Base-by-base conservation (phyloP, 139 green algal genomes). In the Tetradesmus obliquus region DNA sequence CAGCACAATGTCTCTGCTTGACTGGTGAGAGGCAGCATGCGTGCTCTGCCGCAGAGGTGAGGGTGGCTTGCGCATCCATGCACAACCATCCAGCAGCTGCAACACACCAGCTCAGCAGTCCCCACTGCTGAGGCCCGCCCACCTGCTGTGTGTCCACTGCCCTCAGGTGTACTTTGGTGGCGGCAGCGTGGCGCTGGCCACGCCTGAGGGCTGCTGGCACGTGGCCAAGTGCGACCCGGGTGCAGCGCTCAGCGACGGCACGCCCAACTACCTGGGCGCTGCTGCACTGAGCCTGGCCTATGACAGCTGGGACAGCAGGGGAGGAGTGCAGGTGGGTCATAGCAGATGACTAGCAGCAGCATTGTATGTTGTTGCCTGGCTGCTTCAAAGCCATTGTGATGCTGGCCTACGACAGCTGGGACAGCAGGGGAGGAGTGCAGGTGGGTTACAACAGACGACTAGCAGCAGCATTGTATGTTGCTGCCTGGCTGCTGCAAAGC, bases 91-190 rank as follows among this genome's bases (percentile, higher is more conserved):
- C 19, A 32, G 72, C 15, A 81, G 72, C 17, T 51, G 72, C 15
- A 32, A 7, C 15, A 1, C 72, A 32, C 19, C 72, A 81, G 19
- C 72, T 81, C 19, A 51, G 19, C 72, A 7, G 6, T 9, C 8
- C 72, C 19, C 17, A 81, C 20, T 32, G 32, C 32, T 45, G 32
- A 45, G 32, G 32, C 32, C 32, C 32, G 32, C 32, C 32, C 32
- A 58, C 79, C 10, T 71, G 60, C 19, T 19, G 15, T 10, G 10
- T 71, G 60, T 19, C 60, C 2, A 10, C 9, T 19, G 10, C 7
- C 60, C 15, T 89, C 74, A 91, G 87, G 87, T 91, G 74, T 91
- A 91, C 74, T 91, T 91, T 76, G 87, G 87, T 60, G 87, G 87
- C 45, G 87, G 87, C 55, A 76, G 51, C 76, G 87, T 91, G 55